Conservation (phyloP, 225 moss, liverwort and hornwort species). For the Marchantia paleacea region DNA sequence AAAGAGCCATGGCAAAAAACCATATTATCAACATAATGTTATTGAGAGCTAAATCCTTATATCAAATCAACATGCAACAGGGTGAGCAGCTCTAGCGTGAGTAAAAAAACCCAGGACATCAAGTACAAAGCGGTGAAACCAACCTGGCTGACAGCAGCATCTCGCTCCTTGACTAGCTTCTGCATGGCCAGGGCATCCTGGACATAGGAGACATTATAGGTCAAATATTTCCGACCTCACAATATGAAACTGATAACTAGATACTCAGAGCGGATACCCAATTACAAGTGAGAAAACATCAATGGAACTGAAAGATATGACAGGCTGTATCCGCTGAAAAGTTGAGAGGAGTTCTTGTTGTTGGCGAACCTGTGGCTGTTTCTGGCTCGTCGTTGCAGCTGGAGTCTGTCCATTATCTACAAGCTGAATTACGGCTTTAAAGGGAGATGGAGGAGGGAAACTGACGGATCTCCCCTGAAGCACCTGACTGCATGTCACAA, state of each 20-base stretch:
- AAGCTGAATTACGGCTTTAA: slow-evolving; percentile 63
- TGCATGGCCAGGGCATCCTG: slow-evolving; percentile 34
- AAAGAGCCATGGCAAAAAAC: no score
- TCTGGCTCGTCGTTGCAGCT: slow-evolving; percentile 5
- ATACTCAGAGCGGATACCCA: background rate
- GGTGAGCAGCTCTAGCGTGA: no score
- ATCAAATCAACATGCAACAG: no score
- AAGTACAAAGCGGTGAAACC: background rate
- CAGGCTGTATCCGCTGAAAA: background rate
- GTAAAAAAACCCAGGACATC: background rate
- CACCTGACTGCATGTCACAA: slow-evolving; percentile 50
- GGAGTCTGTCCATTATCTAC: slow-evolving; percentile 51
- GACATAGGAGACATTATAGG: background rate
- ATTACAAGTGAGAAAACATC: background rate
- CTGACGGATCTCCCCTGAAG: slow-evolving; percentile 45
- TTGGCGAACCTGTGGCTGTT: slow-evolving; percentile 23
- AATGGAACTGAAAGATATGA: background rate
- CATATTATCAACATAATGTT: no score
- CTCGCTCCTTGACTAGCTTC: slow-evolving; percentile 64
- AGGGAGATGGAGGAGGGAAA: slow-evolving; percentile 57
- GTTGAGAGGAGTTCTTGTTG: background rate
- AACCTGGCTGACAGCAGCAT: slow-evolving; percentile 60
- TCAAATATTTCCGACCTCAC: background rate
- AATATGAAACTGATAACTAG: background rate
- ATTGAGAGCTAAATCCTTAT: no score